A percentile compares a stretch with the other conserved stretches of the same genome.
phyloP scores from a whole-genome alignment of 1,284 basidiomycete genomes.

The Trametes polyzona region DNA sequence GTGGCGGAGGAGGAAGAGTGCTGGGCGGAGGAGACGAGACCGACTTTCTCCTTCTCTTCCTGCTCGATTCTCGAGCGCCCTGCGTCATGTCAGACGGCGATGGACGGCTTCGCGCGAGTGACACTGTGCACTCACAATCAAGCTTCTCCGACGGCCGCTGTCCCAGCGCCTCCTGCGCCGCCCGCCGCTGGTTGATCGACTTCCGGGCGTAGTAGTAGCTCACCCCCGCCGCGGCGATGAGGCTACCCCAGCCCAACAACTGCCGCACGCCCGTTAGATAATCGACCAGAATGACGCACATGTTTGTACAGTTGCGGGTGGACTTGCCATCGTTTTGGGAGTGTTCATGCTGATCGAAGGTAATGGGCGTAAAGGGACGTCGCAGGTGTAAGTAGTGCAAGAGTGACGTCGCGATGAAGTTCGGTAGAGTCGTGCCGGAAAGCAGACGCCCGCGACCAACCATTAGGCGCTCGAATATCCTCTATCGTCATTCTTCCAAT shows the following conservation, averaged over 20 bases:
- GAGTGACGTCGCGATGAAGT: background rate
- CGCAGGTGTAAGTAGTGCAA: background rate
- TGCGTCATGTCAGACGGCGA: constrained; percentile 13
- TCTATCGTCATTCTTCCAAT: no score
- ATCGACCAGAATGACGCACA: background rate
- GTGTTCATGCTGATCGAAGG: constrained; percentile 31
- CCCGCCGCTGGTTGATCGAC: constrained; percentile 45
- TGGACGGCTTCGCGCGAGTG: background rate
- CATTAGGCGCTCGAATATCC: background rate
- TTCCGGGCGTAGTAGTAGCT: constrained; percentile 51
- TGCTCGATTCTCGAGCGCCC: constrained; percentile 24
- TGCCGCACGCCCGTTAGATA: constrained; percentile 12
- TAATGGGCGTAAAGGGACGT: background rate
- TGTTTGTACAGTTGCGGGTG: background rate
- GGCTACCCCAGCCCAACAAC: constrained; percentile 43
- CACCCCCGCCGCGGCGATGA: constrained; percentile 48
- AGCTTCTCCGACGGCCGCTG: constrained; percentile 42
- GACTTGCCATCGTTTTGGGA: constrained; percentile 38
- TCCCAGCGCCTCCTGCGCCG: constrained; percentile 37
- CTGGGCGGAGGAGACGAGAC: background rate
- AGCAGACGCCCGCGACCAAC: no score
- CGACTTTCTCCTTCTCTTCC: constrained; percentile 16
- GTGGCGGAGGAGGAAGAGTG: background rate
- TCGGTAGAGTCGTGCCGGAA: background rate
- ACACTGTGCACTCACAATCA: constrained; percentile 38